Conservation (phyloP, 495 filamentous ascomycete genomes). For the Amphirosellinia nigrospora region DNA sequence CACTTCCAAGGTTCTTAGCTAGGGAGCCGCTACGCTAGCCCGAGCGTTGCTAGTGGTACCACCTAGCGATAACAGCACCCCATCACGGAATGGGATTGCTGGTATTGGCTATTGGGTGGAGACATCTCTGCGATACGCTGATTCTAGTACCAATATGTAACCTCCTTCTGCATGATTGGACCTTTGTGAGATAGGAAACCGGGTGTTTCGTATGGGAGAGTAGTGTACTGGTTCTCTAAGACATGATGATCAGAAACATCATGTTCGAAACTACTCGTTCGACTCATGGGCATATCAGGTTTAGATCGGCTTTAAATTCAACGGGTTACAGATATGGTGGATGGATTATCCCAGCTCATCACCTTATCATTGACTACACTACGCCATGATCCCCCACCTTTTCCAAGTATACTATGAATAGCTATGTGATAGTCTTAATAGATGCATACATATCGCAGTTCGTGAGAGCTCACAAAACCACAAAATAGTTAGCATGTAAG, state of each 20-base stretch:
- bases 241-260: background rate
- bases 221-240: background rate
- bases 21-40: slow-evolving; percentile 4
- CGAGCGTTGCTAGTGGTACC: slow-evolving; percentile 1
- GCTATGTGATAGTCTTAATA: background rate
- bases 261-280: slow-evolving; percentile 7
- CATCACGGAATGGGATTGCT: background rate
- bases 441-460: background rate
- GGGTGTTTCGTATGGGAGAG: slow-evolving; percentile 1
- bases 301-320: slow-evolving; percentile 1
- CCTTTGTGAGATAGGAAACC: background rate
- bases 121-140: background rate
- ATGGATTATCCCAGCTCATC: background rate
- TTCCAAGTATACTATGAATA: too few species aligned
- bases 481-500: background rate
- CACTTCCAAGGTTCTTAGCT: background rate
- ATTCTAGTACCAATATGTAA: background rate
- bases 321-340: slow-evolving; percentile 22
- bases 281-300: background rate
- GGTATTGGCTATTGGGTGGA: background rate
- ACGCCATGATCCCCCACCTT: too few species aligned
- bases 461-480: background rate
- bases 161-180: background rate
- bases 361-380: background rate
- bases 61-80: slow-evolving; percentile 6